These are phyloP conservation scores for Pseudotsuga menziesii DNA, from an alignment of 75 land plant species.

Conservation along the genomic window DNA sequence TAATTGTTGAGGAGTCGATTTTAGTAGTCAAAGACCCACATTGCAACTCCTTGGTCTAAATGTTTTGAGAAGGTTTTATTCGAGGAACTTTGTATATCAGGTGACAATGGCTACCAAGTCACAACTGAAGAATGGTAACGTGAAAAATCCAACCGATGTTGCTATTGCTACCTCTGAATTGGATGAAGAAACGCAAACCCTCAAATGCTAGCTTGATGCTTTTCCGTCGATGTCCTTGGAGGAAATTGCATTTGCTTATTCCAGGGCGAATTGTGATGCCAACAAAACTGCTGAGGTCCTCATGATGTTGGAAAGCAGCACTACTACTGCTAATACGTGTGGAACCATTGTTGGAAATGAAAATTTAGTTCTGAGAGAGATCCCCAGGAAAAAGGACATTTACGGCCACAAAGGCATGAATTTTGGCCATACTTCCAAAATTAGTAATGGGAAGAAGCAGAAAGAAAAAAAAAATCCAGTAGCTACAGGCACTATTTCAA, in stretches of 20 bases:
- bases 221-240: slow-evolving; percentile 3
- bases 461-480: slow-evolving; percentile 6
- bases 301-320: neutral
- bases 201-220: slow-evolving; percentile 2
- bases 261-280: neutral
- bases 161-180: neutral
- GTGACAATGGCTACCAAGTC: too few relatives aligned
- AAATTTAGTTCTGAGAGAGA: too few relatives aligned
- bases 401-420: too few relatives aligned
- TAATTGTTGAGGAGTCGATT: too few relatives aligned
- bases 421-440: neutral
- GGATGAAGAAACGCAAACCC: neutral
- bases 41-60: too few relatives aligned
- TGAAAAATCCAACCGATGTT: too few relatives aligned
- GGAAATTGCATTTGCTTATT: slow-evolving; percentile 6
- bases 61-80: too few relatives aligned
- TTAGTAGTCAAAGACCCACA: too few relatives aligned
- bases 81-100: too few relatives aligned
- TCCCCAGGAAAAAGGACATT: too few relatives aligned
- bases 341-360: too few relatives aligned
- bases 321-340: neutral
- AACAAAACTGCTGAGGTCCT: slow-evolving; percentile 2
- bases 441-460: neutral
- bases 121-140: too few relatives aligned
- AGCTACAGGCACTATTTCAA: slow-evolving; percentile 2